These are phyloP conservation scores for Penicillium odoratum DNA, from an alignment of 495 filamentous ascomycete species.

Conservation along the genomic window DNA sequence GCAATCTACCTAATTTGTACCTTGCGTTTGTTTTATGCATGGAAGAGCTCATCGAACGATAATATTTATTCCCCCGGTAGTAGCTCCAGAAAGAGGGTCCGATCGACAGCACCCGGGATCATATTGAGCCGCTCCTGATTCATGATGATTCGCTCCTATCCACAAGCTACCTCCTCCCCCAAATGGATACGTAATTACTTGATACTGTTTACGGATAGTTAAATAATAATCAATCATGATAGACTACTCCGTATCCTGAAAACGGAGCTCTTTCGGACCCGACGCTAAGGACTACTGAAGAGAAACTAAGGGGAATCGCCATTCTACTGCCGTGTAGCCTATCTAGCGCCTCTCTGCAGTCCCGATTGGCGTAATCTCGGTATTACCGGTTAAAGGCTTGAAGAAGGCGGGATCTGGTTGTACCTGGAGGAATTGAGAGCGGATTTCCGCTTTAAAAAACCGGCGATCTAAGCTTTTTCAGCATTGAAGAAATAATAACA, in stretches of 20 bases:
- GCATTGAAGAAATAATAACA: too few species aligned
- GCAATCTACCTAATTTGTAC: too few species aligned
- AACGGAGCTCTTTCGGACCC: neutral
- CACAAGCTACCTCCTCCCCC: neutral
- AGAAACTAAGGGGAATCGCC: conserved; percentile 1
- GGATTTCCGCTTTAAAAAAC: neutral
- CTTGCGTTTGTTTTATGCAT: neutral
- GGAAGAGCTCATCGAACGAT: neutral
- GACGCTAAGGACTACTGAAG: neutral
- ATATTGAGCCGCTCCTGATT: conserved; percentile 16
- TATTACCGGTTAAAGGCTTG: neutral
- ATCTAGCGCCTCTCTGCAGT: neutral
- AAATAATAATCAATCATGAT: neutral
- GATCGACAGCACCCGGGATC: conserved; percentile 16
- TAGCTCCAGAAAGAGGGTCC: conserved; percentile 10
- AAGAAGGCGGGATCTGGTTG: conserved; percentile 3
- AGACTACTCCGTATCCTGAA: neutral
- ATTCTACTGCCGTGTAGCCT: conserved; percentile 2
- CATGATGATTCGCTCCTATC: conserved; percentile 14
- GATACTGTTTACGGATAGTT: too few species aligned
- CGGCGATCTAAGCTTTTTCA: too few species aligned
- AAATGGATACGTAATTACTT: conserved; percentile 15
- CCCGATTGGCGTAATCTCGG: conserved; percentile 8
- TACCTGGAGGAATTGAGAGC: neutral
- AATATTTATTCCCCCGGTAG: neutral